Base-by-base conservation (phyloP, 805 yeast genomes). In the Wickerhamomyces hampshirensis region DNA sequence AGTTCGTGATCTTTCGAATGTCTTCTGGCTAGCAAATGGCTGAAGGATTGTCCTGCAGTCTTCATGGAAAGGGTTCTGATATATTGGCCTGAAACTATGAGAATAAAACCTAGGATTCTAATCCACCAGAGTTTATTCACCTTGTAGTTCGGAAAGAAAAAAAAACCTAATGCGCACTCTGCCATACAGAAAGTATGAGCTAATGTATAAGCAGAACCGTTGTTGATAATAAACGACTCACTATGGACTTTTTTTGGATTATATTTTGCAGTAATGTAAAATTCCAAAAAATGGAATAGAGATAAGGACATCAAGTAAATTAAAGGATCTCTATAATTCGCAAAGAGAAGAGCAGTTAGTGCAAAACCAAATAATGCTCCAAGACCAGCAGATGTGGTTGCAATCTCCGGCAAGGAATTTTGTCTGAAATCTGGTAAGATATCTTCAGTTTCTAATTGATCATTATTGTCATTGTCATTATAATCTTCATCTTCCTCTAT, bases 11-110 rank as follows among this genome's bases (percentile, higher is more conserved):
- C 71, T 1, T 59, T 47, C 23, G 64, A 57, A 35, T 71, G 77
- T 13, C 61, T 55, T 3, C 71, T 57, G 31, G 80, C 86, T 2
- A 93, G 74, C 29, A 78, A 60, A 59, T 93, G 99, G 34, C 86
- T 82, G 62, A 93, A 93, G 4, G 94, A 85, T 35, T 73, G 71
- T 2, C 88, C 85, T 0, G 97, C 96, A 0, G 89, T 82, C 41
- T 73, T 69, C 98, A 93, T 93, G 1, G 97, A 91, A 24, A 68
- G 34, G 1, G 91, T 71, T 35, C 98, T 69, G 4, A 76, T 51
- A 0, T 50, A 14, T 53, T 93, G 98, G 1, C 97, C 96, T 2
- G 58, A 26, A 0, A 75, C 17, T 0, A 76, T 50, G 2, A 80
- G 18, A 0, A 46, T 11, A 0, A 77, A 32, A 0, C 96, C 97